Conservation (phyloP, 495 filamentous ascomycete genomes). For the Penicillium salamii region DNA sequence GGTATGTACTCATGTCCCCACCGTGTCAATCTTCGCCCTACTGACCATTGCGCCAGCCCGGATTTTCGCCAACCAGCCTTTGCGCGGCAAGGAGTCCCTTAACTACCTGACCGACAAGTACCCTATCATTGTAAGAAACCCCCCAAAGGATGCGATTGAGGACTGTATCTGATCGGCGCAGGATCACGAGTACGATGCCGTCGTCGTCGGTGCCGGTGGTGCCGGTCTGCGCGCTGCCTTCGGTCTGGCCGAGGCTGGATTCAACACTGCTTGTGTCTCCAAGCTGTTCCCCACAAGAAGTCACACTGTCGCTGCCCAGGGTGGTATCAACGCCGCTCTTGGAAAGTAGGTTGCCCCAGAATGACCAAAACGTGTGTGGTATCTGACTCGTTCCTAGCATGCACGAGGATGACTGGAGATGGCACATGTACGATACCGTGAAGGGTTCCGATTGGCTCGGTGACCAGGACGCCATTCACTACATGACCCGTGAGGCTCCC, state of each 20-base stretch:
- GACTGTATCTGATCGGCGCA: constrained; percentile 34
- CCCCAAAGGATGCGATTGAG: neutral
- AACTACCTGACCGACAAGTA: constrained; percentile 82
- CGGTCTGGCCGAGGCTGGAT: constrained; percentile 93
- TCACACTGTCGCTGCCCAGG: constrained; percentile 85
- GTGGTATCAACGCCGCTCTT: constrained; percentile 90
- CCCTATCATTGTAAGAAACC: constrained; percentile 77
- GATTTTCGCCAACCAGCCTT: constrained; percentile 77
- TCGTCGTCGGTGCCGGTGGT: constrained; percentile 93
- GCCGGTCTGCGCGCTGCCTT: constrained; percentile 93
- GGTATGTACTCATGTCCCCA: constrained; percentile 51
- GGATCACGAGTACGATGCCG: constrained; percentile 81
- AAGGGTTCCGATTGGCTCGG: constrained; percentile 98
- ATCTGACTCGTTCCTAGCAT: constrained; percentile 48
- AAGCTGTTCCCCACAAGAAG: constrained; percentile 96
- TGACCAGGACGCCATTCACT: constrained; percentile 98
- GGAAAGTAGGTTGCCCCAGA: constrained; percentile 61
- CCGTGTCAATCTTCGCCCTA: constrained; percentile 9
- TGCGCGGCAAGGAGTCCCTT: constrained; percentile 89
- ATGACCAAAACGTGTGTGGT: neutral
- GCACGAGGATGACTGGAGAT: constrained; percentile 94
- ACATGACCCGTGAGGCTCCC: constrained; percentile 96
- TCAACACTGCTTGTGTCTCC: constrained; percentile 97
- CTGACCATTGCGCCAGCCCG: constrained; percentile 53
- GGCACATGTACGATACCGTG: constrained; percentile 99